phyloP scores from a whole-genome alignment of 2,329 filamentous ascomycete species.

The Cytospora piceicola region DNA sequence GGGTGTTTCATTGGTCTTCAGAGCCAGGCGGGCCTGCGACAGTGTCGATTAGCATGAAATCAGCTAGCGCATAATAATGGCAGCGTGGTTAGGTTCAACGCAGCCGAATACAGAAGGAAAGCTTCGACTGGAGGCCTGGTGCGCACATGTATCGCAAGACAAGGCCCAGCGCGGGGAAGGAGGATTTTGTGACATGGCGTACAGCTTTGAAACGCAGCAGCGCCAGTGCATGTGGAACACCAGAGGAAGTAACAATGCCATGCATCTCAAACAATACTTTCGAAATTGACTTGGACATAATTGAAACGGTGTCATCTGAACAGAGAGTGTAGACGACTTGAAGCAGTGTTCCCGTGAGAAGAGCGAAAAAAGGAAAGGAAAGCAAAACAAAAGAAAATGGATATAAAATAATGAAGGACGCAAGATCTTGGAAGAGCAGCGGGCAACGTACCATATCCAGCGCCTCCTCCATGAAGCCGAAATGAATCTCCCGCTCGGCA shows the following conservation, averaged over 20 bases:
- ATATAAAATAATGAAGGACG: no score
- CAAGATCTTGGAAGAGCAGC: neutral
- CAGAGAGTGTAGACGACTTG: neutral
- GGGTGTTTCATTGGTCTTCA: conserved; percentile 87
- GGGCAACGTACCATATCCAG: conserved; percentile 72
- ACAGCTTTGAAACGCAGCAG: conserved; percentile 34
- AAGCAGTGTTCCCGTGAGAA: neutral
- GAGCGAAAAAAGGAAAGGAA: conserved; percentile 13
- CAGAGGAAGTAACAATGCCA: conserved; percentile 8
- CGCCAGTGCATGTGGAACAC: conserved; percentile 22
- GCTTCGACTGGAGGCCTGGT: neutral
- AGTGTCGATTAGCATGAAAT: conserved; percentile 26
- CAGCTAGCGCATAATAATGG: conserved; percentile 8
- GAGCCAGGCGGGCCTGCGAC: conserved; percentile 77
- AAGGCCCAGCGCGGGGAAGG: neutral
- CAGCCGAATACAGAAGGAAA: neutral
- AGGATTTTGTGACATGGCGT: conserved; percentile 2
- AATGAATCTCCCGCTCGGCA: conserved; percentile 49
- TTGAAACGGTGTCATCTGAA: neutral
- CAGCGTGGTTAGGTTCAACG: neutral
- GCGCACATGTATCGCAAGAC: neutral
- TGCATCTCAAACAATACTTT: conserved; percentile 3
- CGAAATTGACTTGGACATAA: neutral
- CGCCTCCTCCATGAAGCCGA: conserved; percentile 80
- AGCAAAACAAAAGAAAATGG: conserved; percentile 13